These are phyloP conservation scores for Aspergillus sparsus DNA, from an alignment of 495 filamentous ascomycete genomes.

Conservation along the genomic window DNA sequence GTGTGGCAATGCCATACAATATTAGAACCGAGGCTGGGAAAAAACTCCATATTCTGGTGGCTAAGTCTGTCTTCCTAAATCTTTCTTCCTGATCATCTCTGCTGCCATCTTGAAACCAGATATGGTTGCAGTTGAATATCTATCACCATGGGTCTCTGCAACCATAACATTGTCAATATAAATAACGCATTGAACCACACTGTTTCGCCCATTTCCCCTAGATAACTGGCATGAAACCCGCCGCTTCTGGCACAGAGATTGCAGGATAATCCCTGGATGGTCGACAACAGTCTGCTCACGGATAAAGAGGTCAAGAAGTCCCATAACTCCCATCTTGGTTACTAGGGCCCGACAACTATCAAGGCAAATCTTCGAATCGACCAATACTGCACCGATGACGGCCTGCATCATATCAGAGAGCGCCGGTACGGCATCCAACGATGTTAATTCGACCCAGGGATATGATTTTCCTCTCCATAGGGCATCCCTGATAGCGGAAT, in stretches of 20 bases:
- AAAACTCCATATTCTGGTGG: background rate
- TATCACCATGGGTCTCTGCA: background rate
- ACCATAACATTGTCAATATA: background rate
- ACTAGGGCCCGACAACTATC: background rate
- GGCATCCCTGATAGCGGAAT: background rate
- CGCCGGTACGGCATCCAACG: background rate
- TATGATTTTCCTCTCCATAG: background rate
- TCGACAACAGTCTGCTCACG: background rate
- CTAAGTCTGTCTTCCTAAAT: too few relatives aligned
- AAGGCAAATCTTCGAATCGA: background rate
- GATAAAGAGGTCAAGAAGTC: background rate
- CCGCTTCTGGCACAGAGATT: background rate
- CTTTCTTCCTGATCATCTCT: background rate
- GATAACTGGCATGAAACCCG: background rate
- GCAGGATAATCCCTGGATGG: background rate
- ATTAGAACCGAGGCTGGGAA: background rate
- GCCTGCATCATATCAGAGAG: background rate
- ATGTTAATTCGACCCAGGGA: background rate
- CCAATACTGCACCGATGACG: background rate
- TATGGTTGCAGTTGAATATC: background rate
- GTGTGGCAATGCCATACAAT: too few relatives aligned
- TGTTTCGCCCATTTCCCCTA: background rate
- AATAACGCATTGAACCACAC: background rate
- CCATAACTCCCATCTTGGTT: background rate
- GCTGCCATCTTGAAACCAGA: background rate